Conservation (phyloP, 441 rosid genomes). For the Pelargonium australe region DNA sequence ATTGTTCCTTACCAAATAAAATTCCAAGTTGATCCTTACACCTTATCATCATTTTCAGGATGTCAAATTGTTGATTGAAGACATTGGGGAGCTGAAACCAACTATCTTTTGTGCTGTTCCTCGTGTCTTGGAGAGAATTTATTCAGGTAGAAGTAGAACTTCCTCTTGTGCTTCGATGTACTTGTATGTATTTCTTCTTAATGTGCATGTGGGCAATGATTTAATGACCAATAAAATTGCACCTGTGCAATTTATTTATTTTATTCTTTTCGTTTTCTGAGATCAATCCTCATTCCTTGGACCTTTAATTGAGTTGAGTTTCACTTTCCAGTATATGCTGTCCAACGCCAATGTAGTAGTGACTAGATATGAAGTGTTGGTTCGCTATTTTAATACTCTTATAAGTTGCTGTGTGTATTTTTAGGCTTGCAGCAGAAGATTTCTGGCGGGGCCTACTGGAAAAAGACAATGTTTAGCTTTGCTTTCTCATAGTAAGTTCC, state of each 20-base stretch:
- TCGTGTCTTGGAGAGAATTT: conserved; percentile 82
- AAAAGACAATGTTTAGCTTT: conserved; percentile 46
- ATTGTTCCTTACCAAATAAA: conserved; percentile 9
- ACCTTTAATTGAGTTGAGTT: neutral
- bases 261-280: no score
- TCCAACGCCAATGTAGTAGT: neutral
- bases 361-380: neutral
- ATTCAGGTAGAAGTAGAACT: conserved; percentile 52
- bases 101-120: conserved; percentile 90
- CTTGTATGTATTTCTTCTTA: neutral
- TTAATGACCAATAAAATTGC: no score
- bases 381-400: neutral
- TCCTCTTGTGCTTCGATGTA: neutral
- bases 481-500: no score
- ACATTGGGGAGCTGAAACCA: conserved; percentile 85
- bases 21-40: neutral
- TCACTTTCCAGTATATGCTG: neutral
- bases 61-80: conserved; percentile 80
- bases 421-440: conserved; percentile 79
- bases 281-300: neutral
- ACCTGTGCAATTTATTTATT: no score
- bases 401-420: conserved; percentile 14
- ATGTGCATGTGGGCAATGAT: neutral
- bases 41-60: conserved; percentile 40
- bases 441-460: conserved; percentile 56